phyloP scores from a whole-genome alignment of 306 rosid species.

The Geum urbanum region DNA sequence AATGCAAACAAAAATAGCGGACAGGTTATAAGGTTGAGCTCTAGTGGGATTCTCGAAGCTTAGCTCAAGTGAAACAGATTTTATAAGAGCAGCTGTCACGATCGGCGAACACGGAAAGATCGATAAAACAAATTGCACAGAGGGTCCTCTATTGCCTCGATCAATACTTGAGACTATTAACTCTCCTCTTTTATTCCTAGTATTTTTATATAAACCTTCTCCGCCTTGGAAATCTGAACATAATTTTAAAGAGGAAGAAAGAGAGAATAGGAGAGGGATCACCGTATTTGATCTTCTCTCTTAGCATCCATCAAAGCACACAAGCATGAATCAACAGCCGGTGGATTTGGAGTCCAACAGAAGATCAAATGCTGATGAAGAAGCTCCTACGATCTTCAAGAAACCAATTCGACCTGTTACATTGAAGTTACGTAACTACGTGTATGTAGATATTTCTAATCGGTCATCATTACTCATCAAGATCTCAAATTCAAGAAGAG shows the following conservation, averaged over 20 bases:
- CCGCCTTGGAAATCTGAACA: neutral
- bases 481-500: neutral
- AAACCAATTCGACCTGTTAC: slow-evolving; percentile 36
- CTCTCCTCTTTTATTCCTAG: neutral
- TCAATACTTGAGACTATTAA: neutral
- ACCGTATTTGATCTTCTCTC: neutral
- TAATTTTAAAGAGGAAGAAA: neutral
- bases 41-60: neutral
- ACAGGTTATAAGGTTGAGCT: neutral
- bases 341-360: slow-evolving; percentile 41
- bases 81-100: neutral
- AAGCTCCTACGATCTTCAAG: slow-evolving; percentile 23
- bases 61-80: neutral
- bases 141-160: neutral
- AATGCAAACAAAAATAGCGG: no score
- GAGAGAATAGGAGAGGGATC: neutral
- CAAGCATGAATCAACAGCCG: slow-evolving; percentile 26
- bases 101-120: neutral
- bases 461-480: neutral
- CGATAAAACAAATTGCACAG: neutral
- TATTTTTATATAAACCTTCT: no score
- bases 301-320: neutral
- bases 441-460: neutral
- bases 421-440: slow-evolving; percentile 40
- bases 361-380: neutral